Evolutionary conservation across 1,284 basidiomycete genomes (phyloP), one percentile per base, ranked within the genome.

Genomic region (Leccinum laetum): DNA sequence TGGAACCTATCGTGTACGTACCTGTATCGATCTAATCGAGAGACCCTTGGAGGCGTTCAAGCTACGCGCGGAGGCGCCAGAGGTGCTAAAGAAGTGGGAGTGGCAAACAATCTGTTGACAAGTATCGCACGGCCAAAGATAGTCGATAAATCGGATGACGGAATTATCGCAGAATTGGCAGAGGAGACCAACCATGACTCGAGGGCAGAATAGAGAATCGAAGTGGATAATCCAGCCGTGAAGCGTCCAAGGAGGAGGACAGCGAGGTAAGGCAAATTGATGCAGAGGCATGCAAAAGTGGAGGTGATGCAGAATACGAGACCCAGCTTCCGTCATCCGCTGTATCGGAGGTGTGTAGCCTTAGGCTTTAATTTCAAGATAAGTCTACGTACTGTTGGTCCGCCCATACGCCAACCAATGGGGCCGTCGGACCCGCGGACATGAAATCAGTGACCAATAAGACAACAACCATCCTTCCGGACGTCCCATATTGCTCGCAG

Each of bases 131-230:
- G 84, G 11, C 90, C 90, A 75, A 92, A 84, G 64, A 92, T 90
- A 14, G 76, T 80, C n/a, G 87, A 89, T 9, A 92, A 80, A 61
- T 89, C 87, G 9, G 83, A 75, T 29, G 84, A 82, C 1, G 84
- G 79, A 11, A 92, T 78, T 4, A 81, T 79, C 10, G 82, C 68
- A 10, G 82, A 77, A 57, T 83, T 83, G 8, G 88, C 80, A 5
- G 87, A 82, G 6, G 87, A 86, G 58, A 92, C 83, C 41, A 92
- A 77, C 91, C 90, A 92, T 26, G 88, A 86, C 69, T 92, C 90
- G 69, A 91, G 91, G 3, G 84, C 86, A 6, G 89, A 90, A 77
- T 87, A 91, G 26, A 92, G 82, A 68, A 92, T 91, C 14, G 90
- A 88, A 0, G 89, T 91, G 1, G 89, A 89, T 55, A 90, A 76